Evolutionary conservation across 306 rosid species (phyloP).

Genomic region (Myrica gale): DNA sequence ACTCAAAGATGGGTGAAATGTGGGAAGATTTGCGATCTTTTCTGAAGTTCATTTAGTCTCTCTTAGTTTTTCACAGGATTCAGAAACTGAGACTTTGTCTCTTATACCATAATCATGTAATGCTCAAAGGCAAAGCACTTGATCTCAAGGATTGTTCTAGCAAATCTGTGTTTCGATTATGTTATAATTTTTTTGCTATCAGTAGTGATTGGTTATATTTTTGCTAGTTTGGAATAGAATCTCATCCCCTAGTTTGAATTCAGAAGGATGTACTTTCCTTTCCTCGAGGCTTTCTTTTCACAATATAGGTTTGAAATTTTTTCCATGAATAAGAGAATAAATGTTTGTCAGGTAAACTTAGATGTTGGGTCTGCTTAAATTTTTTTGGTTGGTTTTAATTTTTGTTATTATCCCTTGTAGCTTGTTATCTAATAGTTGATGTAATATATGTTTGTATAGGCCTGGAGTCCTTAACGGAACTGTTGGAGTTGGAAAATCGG

Average conservation of each 20-base stretch:
- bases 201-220: slow-evolving; percentile 18
- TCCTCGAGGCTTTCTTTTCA: slow-evolving; percentile 7
- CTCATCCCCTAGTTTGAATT: slow-evolving; percentile 1
- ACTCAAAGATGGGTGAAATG: not conserved
- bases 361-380: slow-evolving; percentile 23
- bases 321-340: slow-evolving; percentile 16
- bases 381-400: slow-evolving; percentile 7
- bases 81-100: slow-evolving; percentile 6
- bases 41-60: slow-evolving; percentile 7
- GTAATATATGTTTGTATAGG: slow-evolving; percentile 47
- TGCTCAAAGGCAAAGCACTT: slow-evolving; percentile 12
- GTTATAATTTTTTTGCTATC: slow-evolving; percentile 8
- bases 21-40: slow-evolving; percentile 1
- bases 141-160: slow-evolving; percentile 4
- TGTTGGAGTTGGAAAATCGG: slow-evolving; percentile 74
- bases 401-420: not conserved
- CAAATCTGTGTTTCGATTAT: not conserved
- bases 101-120: slow-evolving; percentile 14
- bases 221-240: slow-evolving; percentile 5
- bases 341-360: slow-evolving; percentile 19
- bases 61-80: not conserved
- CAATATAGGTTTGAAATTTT: slow-evolving; percentile 21
- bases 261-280: slow-evolving; percentile 1
- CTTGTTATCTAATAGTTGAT: slow-evolving; percentile 23
- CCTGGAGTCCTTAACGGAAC: slow-evolving; percentile 72